A percentile compares a stretch with the other conserved stretches of the same genome.
Evolutionary conservation across 306 rosid species (phyloP).

Genomic region (Gastrolobium villosum): DNA sequence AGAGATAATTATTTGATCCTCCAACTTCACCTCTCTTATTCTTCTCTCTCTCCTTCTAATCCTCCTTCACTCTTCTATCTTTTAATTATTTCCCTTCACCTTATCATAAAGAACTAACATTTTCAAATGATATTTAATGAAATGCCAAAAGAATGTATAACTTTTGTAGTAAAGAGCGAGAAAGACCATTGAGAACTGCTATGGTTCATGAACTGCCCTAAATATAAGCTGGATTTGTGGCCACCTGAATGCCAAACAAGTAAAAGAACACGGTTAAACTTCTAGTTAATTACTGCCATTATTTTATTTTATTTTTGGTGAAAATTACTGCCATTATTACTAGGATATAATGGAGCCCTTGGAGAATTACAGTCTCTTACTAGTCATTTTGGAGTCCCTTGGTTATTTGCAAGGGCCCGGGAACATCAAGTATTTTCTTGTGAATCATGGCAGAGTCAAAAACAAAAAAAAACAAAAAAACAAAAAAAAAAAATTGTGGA

Average conservation of each 20-base stretch:
- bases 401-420: slow-evolving; percentile 11
- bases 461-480: too few species aligned
- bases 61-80: too few species aligned
- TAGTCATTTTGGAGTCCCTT: slow-evolving; percentile 21
- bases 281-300: neutral
- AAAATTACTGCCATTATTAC: neutral
- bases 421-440: neutral
- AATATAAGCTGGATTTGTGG: neutral
- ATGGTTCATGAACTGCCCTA: neutral
- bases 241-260: neutral
- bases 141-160: neutral
- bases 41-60: too few species aligned
- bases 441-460: too few species aligned
- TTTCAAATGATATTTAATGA: neutral
- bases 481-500: too few species aligned
- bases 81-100: too few species aligned
- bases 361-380: neutral
- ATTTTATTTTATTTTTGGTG: too few species aligned
- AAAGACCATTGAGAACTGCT: neutral
- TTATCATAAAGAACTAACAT: neutral
- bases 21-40: too few species aligned
- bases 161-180: neutral
- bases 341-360: neutral
- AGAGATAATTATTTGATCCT: too few species aligned
- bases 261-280: neutral